phyloP scores from a whole-genome alignment of 1,284 basidiomycete species.

The Puccinia triticina region DNA sequence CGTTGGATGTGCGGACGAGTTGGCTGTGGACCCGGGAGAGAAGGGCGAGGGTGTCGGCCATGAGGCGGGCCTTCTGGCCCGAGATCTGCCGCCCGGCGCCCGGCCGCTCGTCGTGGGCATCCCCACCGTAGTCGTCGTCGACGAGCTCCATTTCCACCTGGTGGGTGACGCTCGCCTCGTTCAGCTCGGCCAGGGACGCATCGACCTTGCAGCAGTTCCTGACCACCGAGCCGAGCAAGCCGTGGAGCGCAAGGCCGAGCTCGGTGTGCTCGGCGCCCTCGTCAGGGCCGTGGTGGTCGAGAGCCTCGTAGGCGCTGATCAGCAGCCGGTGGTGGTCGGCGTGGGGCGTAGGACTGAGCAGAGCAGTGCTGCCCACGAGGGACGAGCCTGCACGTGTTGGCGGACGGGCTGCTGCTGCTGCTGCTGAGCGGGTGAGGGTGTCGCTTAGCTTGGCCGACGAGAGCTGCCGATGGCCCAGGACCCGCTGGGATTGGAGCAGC shows the following conservation, averaged over 20 bases:
- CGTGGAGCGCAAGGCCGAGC: neutral
- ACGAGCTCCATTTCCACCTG: slow-evolving; percentile 46
- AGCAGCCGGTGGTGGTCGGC: slow-evolving; percentile 43
- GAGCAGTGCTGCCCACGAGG: slow-evolving; percentile 1
- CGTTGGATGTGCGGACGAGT: slow-evolving; percentile 38
- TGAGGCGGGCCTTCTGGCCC: slow-evolving; percentile 16
- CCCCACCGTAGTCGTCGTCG: slow-evolving; percentile 39
- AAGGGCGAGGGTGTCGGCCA: slow-evolving; percentile 17
- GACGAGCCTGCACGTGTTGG: slow-evolving; percentile 37
- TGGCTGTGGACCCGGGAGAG: slow-evolving; percentile 23
- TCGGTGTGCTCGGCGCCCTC: neutral
- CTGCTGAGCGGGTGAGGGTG: neutral
- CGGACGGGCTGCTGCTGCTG: too few species aligned
- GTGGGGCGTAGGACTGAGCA: slow-evolving; percentile 44
- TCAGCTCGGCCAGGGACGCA: slow-evolving; percentile 22
- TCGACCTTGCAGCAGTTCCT: slow-evolving; percentile 43
- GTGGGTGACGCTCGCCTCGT: slow-evolving; percentile 24
- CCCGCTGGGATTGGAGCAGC: neutral
- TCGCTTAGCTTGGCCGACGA: slow-evolving; percentile 25
- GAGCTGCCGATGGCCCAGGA: neutral
- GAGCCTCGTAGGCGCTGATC: slow-evolving; percentile 36
- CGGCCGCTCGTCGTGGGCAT: slow-evolving; percentile 6
- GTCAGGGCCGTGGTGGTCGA: slow-evolving; percentile 26
- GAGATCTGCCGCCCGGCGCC: neutral
- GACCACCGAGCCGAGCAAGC: slow-evolving; percentile 36